A percentile compares a stretch with the other conserved stretches of the same genome.
Evolutionary conservation across 495 filamentous ascomycete genomes (phyloP).

Genomic region (Tirmania nivea): DNA sequence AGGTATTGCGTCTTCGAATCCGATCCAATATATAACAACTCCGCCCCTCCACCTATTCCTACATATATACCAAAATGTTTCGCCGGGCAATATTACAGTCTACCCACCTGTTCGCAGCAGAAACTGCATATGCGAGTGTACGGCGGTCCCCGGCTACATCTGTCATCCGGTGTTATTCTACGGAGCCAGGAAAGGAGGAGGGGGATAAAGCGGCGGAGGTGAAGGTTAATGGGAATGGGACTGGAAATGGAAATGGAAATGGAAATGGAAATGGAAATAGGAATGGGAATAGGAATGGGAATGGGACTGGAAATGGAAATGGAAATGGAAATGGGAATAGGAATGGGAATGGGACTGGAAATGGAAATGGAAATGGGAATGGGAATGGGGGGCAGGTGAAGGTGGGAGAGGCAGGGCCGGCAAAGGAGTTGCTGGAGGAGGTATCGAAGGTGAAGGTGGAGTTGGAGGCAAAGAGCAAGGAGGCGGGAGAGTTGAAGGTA

Average conservation of each 20-base stretch:
- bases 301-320: neutral
- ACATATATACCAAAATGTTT: neutral
- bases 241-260: neutral
- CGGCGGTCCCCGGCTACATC: neutral
- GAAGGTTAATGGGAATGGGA: neutral
- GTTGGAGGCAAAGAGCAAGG: constrained; percentile 64
- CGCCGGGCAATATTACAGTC: neutral
- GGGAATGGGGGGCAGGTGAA: constrained; percentile 13
- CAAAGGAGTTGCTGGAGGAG: constrained; percentile 6
- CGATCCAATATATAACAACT: no score
- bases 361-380: neutral
- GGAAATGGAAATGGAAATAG: neutral
- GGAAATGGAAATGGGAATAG: neutral
- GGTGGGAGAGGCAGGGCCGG: constrained; percentile 17
- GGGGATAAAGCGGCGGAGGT: no score
- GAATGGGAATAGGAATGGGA: neutral
- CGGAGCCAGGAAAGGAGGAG: no score
- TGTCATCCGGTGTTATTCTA: no score
- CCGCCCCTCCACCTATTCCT: neutral
- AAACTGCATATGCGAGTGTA: neutral
- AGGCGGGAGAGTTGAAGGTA: constrained; percentile 75
- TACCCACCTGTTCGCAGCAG: neutral
- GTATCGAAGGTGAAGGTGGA: constrained; percentile 34
- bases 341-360: neutral
- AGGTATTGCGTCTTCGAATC: no score